A percentile compares a stretch with the other conserved stretches of the same genome.
Evolutionary conservation across 2,329 filamentous ascomycete species (phyloP).

Genomic region (Erysiphe neolycopersici): DNA sequence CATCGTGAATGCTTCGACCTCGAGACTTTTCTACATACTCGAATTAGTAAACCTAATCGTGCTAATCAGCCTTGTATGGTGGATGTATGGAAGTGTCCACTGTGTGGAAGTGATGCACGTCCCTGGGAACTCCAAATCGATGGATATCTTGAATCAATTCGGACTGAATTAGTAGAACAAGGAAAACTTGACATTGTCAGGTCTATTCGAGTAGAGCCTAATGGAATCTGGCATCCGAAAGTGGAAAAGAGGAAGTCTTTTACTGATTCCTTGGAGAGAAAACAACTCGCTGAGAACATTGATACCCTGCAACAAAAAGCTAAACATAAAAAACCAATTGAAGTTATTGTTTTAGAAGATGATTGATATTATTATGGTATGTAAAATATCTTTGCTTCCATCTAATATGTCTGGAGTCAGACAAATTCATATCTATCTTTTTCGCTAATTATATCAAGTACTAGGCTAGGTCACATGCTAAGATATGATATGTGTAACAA

Average conservation of each 20-base stretch:
- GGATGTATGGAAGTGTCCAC: constrained; percentile 68
- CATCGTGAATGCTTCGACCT: constrained; percentile 85
- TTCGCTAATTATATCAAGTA: too few relatives aligned
- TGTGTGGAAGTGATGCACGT: constrained; percentile 53
- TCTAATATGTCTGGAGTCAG: too few relatives aligned
- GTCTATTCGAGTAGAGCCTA: constrained; percentile 32
- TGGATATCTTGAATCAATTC: constrained; percentile 40
- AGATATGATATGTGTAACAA: too few relatives aligned
- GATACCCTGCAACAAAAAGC: constrained; percentile 1
- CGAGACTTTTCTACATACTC: constrained; percentile 48
- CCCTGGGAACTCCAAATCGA: constrained; percentile 48
- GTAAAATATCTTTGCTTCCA: too few relatives aligned
- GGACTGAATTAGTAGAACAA: constrained; percentile 22
- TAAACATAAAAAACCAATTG: constrained; percentile 2
- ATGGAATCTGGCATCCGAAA: constrained; percentile 38
- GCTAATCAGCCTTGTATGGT: constrained; percentile 24
- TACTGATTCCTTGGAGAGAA: constrained; percentile 7
- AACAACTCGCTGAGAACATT: constrained; percentile 2
- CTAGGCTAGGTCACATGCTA: too few relatives aligned
- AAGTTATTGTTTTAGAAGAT: constrained; percentile 11
- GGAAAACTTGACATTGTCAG: constrained; percentile 22
- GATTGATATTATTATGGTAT: constrained; percentile 2
- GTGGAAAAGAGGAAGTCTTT: constrained; percentile 10
- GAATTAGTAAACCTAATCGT: constrained; percentile 21
- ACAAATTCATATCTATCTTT: too few relatives aligned